Conservation (phyloP, 371 early-diverging fungal genomes). For the Mortierella sp. region DNA sequence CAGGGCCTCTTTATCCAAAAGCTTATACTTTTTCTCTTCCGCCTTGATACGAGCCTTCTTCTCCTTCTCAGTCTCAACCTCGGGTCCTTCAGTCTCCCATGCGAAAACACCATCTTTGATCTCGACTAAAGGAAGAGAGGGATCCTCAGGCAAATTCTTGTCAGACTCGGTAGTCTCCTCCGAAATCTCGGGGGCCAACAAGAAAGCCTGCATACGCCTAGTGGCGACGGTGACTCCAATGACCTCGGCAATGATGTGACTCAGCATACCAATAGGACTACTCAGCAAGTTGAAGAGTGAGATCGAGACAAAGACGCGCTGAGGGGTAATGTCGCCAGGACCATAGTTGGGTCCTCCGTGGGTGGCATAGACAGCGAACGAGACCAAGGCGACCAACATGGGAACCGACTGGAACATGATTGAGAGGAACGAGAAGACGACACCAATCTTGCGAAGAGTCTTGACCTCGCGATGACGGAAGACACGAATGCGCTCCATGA, state of each 20-base stretch:
- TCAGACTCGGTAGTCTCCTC: conserved; percentile 25
- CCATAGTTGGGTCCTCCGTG: conserved; percentile 33
- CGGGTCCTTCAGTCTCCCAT: conserved; percentile 44
- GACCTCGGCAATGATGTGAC: conserved; percentile 41
- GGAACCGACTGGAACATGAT: conserved; percentile 75
- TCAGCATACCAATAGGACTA: conserved; percentile 43
- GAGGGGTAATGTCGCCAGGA: conserved; percentile 44
- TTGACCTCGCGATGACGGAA: conserved; percentile 42
- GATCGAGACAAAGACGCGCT: conserved; percentile 54
- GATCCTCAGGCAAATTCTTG: conserved; percentile 40
- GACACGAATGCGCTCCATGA: conserved; percentile 32
- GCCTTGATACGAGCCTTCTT: conserved; percentile 28
- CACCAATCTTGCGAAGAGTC: conserved; percentile 45
- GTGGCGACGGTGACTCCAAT: conserved; percentile 46
- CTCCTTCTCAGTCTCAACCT: conserved; percentile 48
- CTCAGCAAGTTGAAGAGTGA: conserved; percentile 42
- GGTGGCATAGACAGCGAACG: conserved; percentile 47
- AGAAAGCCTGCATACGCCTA: conserved; percentile 71
- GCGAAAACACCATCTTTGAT: conserved; percentile 50
- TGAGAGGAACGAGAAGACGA: conserved; percentile 45
- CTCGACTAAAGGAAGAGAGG: conserved; percentile 34
- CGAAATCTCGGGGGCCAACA: conserved; percentile 72
- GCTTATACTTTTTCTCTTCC: conserved; percentile 40
- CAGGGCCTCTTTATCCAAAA: conserved; percentile 36
- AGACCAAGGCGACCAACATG: conserved; percentile 50